These are phyloP conservation scores for Malania oleifera DNA, from an alignment of 164 flowering plant genomes.

Conservation along the genomic window DNA sequence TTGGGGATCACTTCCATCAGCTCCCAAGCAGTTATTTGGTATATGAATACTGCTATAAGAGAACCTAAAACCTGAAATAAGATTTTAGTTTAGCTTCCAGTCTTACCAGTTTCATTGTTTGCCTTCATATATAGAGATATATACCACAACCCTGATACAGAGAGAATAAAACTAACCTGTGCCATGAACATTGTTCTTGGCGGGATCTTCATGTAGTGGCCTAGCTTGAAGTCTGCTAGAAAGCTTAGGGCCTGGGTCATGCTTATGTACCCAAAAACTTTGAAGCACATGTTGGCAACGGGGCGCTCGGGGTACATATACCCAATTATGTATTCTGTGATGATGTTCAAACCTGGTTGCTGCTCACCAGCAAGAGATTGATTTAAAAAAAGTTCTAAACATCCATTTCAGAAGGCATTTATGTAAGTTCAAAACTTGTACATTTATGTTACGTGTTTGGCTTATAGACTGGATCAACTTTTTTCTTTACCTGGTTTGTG, in stretches of 20 bases:
- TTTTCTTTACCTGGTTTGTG: conserved; percentile 42
- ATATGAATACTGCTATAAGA: conserved; percentile 15
- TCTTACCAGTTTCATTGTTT: not conserved
- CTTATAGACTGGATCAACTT: not conserved
- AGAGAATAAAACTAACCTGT: conserved; percentile 11
- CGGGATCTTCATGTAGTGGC: conserved; percentile 65
- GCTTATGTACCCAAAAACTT: conserved; percentile 58
- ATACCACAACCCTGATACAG: not conserved
- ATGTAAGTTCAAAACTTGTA: too few relatives aligned
- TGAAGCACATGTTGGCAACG: conserved; percentile 62
- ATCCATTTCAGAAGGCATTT: too few relatives aligned
- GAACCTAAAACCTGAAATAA: conserved; percentile 20
- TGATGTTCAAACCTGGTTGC: conserved; percentile 51
- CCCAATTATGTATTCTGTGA: conserved; percentile 52
- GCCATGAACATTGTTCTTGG: conserved; percentile 54
- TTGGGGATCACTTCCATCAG: conserved; percentile 23
- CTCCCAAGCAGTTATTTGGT: conserved; percentile 23
- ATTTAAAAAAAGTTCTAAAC: not conserved
- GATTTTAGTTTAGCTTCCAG: not conserved
- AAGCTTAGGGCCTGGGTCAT: conserved; percentile 49
- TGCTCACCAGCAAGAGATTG: conserved; percentile 10
- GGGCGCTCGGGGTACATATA: conserved; percentile 48
- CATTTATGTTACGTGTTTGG: too few relatives aligned
- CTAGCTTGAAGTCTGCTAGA: conserved; percentile 45
- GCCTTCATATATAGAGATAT: not conserved